Conservation (phyloP, 371 early-diverging fungal species). For the Mucor racemosus region DNA sequence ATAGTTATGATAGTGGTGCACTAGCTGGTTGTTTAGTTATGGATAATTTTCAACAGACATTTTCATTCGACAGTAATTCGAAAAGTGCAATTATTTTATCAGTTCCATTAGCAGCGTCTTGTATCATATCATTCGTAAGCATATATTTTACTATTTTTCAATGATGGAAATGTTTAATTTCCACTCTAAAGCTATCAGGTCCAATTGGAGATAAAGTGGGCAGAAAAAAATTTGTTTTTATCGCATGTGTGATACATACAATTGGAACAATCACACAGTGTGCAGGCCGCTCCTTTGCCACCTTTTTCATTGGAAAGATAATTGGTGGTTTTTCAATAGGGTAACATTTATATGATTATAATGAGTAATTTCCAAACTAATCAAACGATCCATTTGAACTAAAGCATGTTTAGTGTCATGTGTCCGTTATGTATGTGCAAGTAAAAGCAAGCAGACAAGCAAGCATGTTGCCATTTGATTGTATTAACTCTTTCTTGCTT, state of each 20-base stretch:
- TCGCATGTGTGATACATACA: slow-evolving; percentile 70
- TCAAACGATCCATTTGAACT: not conserved
- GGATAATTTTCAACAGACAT: slow-evolving; percentile 38
- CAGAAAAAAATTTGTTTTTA: slow-evolving; percentile 37
- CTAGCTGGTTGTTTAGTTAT: slow-evolving; percentile 48
- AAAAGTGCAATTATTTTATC: slow-evolving; percentile 29
- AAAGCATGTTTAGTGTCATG: slow-evolving; percentile 1
- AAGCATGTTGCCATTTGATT: slow-evolving; percentile 5
- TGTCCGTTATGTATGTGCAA: not conserved
- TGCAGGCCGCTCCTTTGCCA: slow-evolving; percentile 45
- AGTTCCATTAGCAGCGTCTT: slow-evolving; percentile 36
- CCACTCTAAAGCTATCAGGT: slow-evolving; percentile 25
- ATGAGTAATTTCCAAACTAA: not conserved
- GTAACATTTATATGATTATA: slow-evolving; percentile 24
- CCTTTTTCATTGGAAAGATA: slow-evolving; percentile 74
- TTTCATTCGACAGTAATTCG: slow-evolving; percentile 37
- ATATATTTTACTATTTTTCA: too few species aligned
- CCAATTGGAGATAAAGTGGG: slow-evolving; percentile 44
- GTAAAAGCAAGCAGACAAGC: not conserved
- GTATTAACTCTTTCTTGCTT: slow-evolving; percentile 18
- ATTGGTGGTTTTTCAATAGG: slow-evolving; percentile 69
- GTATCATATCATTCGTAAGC: slow-evolving; percentile 37
- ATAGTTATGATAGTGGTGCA: slow-evolving; percentile 55
- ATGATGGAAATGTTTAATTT: not conserved
- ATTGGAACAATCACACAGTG: slow-evolving; percentile 74